These are phyloP conservation scores for Apiotrichum laibachii DNA, from an alignment of 1,284 basidiomycete genomes.

Conservation along the genomic window DNA sequence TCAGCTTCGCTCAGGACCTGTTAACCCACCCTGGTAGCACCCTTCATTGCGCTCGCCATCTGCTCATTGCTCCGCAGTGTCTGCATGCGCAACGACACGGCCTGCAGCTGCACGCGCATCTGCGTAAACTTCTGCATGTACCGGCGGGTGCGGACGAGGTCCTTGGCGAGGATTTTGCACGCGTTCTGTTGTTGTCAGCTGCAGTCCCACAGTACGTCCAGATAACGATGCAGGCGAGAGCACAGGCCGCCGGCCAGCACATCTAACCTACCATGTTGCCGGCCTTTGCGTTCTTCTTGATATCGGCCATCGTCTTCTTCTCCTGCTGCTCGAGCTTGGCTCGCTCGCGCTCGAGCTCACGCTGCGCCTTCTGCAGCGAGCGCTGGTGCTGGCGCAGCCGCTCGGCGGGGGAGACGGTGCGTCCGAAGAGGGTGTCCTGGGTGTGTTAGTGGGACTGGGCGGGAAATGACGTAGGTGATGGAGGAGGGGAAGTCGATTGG, in stretches of 20 bases:
- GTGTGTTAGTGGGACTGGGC: not conserved
- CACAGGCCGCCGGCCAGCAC: not conserved
- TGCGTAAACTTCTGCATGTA: slow-evolving; percentile 99
- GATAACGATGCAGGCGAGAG: not conserved
- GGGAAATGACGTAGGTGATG: not conserved
- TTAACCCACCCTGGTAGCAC: slow-evolving; percentile 78
- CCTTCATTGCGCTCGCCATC: slow-evolving; percentile 99
- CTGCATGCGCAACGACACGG: slow-evolving; percentile 92
- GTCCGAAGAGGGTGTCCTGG: slow-evolving; percentile 90
- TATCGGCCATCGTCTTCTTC: slow-evolving; percentile 89
- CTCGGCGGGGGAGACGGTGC: slow-evolving; percentile 91
- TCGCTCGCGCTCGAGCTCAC: slow-evolving; percentile 93
- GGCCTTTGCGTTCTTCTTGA: slow-evolving; percentile 92
- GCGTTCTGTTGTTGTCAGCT: slow-evolving; percentile 64
- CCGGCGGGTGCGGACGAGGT: slow-evolving; percentile 89
- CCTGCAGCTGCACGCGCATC: slow-evolving; percentile 98
- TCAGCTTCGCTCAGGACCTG: slow-evolving; percentile 3
- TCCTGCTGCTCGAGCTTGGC: slow-evolving; percentile 91
- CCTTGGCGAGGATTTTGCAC: slow-evolving; percentile 99
- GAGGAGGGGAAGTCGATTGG: not conserved
- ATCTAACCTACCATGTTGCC: slow-evolving; percentile 79
- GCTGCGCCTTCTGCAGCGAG: slow-evolving; percentile 90
- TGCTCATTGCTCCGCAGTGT: slow-evolving; percentile 94
- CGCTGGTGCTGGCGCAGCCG: slow-evolving; percentile 94
- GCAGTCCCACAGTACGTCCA: too few species aligned